Evolutionary conservation across 371 early-diverging fungal genomes (phyloP), one percentile per base, ranked within the genome.

Genomic region (Mucor circinelloides): DNA sequence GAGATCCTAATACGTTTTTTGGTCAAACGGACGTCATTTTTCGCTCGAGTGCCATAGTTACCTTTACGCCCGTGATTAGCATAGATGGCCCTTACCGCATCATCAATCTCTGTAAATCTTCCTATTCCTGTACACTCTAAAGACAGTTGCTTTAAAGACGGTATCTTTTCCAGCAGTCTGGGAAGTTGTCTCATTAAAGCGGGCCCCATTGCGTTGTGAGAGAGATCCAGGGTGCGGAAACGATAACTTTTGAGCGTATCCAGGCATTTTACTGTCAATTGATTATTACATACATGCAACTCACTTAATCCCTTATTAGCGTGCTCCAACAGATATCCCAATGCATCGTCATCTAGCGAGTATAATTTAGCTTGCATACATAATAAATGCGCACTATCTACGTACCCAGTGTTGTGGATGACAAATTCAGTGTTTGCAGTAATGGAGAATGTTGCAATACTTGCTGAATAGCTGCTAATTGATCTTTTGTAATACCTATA

Each of bases 131-230:
- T 72, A 1, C 57, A 54, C 31, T 71, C 66, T 19, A 77, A 21
- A 0, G 61, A 50, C 13, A 79, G 13, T 7, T 17, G 13, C 23
- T 50, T 63, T 5, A 79, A n/a, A 0, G 58, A 44, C 0, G 71
- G 67, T 36, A 66, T 59, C 8, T 30, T 28, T 6, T 63, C 38
- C 2, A 70, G 25, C 12, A 74, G 36, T 6, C 10, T 6, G 0
- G 69, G 66, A 12, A 77, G n/a, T 19, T 50, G 28, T 12, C 31
- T 6, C 4, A 78, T 12, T 3, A 70, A 19, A 6, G 56, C 25
- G 0, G 72, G 50, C 1, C 78, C 81, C 7, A 80, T 42, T 3
- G 76, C 63, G 32, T 80, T 80, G 25, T 64, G 64, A 7, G 76
- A 67, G 13, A 23, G 58, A 21, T 19, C 34, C 2, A 67, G 19